Evolutionary conservation across 1,139 yeast species (phyloP), one percentile per base, ranked within the genome.

Genomic region (Yamadazyma conglobata): DNA sequence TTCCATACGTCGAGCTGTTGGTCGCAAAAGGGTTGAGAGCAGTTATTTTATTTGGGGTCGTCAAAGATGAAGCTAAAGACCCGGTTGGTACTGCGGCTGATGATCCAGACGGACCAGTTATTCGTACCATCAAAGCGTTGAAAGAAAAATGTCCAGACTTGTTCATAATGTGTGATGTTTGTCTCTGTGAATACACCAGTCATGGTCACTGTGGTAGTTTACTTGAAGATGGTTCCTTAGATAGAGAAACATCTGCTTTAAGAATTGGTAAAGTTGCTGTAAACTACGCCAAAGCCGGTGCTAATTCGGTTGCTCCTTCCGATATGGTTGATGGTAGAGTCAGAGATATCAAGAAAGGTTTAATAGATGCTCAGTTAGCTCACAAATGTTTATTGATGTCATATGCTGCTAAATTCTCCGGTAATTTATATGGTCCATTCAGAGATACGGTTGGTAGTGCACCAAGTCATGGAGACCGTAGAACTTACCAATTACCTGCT

Each of bases 261-360:
- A 72, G 99, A 54, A 72, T 91, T 32, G 96, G 95, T 2, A 91
- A 94, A 10, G 96, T 91, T 15, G 96, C 97, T 1, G 95, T 85
- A 15, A 89, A 86, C 56, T 91, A 91, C 52, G 98, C 97, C 27
- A 75, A 71, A 47, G 97, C 98, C 0, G 98, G 97, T 31, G 96
- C 96, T 2, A 73, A 91, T 54, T 83, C 88, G 33, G 96, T 91
- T 22, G 97, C 98, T 2, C 99, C 99, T 11, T 83, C 95, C 10
- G 98, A 91, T 56, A 91, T 93, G 98, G 81, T 89, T 54, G 99
- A 91, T 55, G 99, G 98, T 14, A 75, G 98, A 49, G 79, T 93
- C 43, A 70, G 73, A 40, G 97, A 87, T 33, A 91, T 91, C 57
- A 91, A 93, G 57, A 63, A 67, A 31, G 97, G 95, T 2, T 70